Base-by-base conservation (phyloP, 371 early-diverging fungal genomes). In the Amoeboradix gromovi region DNA sequence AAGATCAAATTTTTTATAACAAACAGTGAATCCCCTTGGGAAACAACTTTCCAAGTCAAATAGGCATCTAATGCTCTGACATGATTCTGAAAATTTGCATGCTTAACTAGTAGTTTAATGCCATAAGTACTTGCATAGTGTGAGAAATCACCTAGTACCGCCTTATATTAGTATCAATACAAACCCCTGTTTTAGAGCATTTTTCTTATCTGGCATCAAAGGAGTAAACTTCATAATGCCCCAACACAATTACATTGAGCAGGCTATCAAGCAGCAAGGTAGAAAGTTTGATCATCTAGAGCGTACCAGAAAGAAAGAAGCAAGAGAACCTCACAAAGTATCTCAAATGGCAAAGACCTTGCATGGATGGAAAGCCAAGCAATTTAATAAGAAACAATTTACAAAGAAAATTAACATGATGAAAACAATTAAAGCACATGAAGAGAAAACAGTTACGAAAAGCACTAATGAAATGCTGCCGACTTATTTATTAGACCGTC, bases 241-340 rank as follows among this genome's bases (percentile, higher is more conserved):
- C 73, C 98, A 99, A 85, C 95, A 97, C 88, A 94, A 98, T 79
- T 97, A 96, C 82, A 96, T 99, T 79, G 99, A 99, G 83, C 89
- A 94, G 79, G 81, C 89, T 73, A 94, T 99, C 75, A 96, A 93
- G 82, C 84, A 88, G 77, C 89, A 94, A 83, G 99, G 99, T 75
- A 88, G 96, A 71, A 85, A 91, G 71, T 81, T 97, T 71, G 92
- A 98, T 82, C 86, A 94, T 76, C 94, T 87, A 71, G 93, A 94
- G 82, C 86, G 90, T 78, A 90, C 88, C 71, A 73, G 95, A 73
- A 99, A 99, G 85, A 83, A 83, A 74, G 92, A 90, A 80, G 97
- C 97, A 70, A 87, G 99, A 80, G 76, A 83, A 74, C 89, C 80
- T 30, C 96, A 96, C 81, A 88, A 89, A 79, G 80, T 80, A 67